phyloP scores from a whole-genome alignment of 192 early-diverging fungal species.

The Mortierella antarctica region DNA sequence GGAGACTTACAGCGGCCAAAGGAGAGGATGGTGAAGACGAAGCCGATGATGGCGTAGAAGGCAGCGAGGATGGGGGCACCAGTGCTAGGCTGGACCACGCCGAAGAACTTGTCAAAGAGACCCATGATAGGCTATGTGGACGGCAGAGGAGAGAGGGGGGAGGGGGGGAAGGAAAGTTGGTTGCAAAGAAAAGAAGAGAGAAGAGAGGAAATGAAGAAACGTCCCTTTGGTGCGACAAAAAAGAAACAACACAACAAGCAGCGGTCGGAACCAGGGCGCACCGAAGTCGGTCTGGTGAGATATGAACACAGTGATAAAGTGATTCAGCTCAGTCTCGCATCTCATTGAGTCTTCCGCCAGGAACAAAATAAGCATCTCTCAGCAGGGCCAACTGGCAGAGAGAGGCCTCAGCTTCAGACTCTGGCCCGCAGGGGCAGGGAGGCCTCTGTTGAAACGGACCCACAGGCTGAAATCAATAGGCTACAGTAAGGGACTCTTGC shows the following conservation, averaged over 20 bases:
- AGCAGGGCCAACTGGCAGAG: too few species aligned
- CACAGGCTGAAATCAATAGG: too few species aligned
- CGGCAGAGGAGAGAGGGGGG: neutral
- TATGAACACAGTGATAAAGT: too few species aligned
- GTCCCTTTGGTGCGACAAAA: neutral
- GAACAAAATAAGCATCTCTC: too few species aligned
- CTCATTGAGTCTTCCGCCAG: too few species aligned
- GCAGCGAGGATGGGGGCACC: conserved; percentile 29
- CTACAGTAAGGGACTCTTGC: too few species aligned
- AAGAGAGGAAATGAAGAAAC: neutral
- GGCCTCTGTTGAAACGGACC: too few species aligned
- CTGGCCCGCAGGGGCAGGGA: too few species aligned
- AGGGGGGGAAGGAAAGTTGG: neutral
- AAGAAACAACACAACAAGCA: neutral
- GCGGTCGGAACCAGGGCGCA: neutral
- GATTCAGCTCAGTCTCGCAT: too few species aligned
- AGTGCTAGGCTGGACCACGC: conserved; percentile 12
- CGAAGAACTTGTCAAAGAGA: conserved; percentile 48
- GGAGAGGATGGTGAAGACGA: conserved; percentile 23
- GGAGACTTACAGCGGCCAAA: conserved; percentile 38
- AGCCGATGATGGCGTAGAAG: conserved; percentile 20
- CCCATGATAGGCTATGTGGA: neutral
- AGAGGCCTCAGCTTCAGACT: too few species aligned
- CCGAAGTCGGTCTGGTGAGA: too few species aligned
- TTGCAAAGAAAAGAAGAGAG: conserved; percentile 12